phyloP scores from a whole-genome alignment of 208 protist genomes.

The Acanthamoeba royreba region DNA sequence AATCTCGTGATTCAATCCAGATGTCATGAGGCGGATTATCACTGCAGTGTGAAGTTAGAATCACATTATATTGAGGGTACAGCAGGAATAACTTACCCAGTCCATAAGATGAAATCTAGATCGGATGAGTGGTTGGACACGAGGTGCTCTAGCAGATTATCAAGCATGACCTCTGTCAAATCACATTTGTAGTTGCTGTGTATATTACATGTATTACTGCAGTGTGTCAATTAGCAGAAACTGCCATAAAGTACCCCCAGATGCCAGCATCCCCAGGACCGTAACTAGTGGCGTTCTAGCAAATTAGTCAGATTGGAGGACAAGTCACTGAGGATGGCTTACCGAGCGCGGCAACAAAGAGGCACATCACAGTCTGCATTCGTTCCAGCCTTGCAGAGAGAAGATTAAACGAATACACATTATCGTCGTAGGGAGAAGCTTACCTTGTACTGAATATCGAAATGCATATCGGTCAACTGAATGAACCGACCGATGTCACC shows the following conservation, averaged over 20 bases:
- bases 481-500: not conserved
- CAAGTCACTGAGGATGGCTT: not conserved
- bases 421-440: too few relatives aligned
- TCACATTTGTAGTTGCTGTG: conserved; percentile 8
- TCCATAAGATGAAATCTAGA: conserved; percentile 21
- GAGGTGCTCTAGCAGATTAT: not conserved
- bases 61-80: not conserved
- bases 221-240: not conserved
- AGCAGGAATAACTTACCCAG: not conserved
- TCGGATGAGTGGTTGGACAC: not conserved
- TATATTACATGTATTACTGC: not conserved
- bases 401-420: not conserved
- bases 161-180: not conserved
- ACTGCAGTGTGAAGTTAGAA: not conserved
- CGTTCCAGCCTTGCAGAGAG: not conserved
- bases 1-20: not conserved
- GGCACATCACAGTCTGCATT: not conserved
- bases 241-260: not conserved
- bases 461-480: conserved; percentile 3
- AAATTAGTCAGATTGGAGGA: not conserved
- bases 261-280: not conserved
- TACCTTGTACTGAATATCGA: not conserved
- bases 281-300: not conserved
- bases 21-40: conserved; percentile 24
- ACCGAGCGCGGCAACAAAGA: not conserved